phyloP scores from a whole-genome alignment of 192 early-diverging fungal species.

The Rhizoclosmatium globosum region DNA sequence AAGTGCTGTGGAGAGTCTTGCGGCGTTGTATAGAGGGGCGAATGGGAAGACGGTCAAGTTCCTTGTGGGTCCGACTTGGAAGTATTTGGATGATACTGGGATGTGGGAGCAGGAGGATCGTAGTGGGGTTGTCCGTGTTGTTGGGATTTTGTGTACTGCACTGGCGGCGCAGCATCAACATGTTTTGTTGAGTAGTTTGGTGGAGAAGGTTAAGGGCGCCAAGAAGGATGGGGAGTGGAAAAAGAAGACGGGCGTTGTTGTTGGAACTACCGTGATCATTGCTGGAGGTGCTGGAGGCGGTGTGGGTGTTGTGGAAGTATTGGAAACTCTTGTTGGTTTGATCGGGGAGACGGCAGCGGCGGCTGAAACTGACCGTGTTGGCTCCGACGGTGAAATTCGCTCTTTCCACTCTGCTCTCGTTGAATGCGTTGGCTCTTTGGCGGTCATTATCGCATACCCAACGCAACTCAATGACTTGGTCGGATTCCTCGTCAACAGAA shows the following conservation, averaged over 20 bases:
- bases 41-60: slow-evolving; percentile 16
- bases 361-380: neutral
- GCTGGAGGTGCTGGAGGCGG: slow-evolving; percentile 30
- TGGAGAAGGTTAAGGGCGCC: slow-evolving; percentile 35
- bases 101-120: slow-evolving; percentile 17
- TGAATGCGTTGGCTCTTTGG: slow-evolving; percentile 37
- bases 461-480: slow-evolving; percentile 52
- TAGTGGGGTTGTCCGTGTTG: slow-evolving; percentile 22
- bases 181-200: slow-evolving; percentile 30
- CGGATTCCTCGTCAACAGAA: slow-evolving; percentile 44
- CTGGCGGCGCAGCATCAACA: slow-evolving; percentile 43
- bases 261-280: slow-evolving; percentile 21
- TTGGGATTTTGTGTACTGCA: slow-evolving; percentile 9
- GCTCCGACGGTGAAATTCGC: neutral
- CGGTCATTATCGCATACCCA: slow-evolving; percentile 42
- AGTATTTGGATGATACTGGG: slow-evolving; percentile 35
- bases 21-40: slow-evolving; percentile 5
- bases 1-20: slow-evolving; percentile 22
- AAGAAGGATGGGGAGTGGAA: neutral
- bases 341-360: neutral
- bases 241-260: slow-evolving; percentile 31
- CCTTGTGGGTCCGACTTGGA: slow-evolving; percentile 10
- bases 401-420: slow-evolving; percentile 31
- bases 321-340: slow-evolving; percentile 42
- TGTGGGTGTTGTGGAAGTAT: slow-evolving; percentile 44